These are phyloP conservation scores for Alloteropsis angusta DNA, from an alignment of 202 grass and related monocot genomes.

Conservation along the genomic window DNA sequence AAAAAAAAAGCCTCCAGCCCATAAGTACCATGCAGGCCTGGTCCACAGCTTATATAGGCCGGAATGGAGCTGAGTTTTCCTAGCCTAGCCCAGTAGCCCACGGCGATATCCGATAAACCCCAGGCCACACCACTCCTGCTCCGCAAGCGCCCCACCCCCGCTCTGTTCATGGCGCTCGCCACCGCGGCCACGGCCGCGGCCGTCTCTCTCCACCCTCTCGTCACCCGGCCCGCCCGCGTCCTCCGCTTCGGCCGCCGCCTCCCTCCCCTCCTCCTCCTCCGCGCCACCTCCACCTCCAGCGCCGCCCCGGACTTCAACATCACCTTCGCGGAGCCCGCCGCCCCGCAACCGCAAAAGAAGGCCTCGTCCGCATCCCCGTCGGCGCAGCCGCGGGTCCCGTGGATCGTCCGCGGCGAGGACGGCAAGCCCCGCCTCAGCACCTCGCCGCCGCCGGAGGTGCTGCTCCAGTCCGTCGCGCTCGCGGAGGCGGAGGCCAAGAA, in stretches of 20 bases:
- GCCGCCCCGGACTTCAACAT: constrained; percentile 53
- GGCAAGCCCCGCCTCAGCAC: constrained; percentile 47
- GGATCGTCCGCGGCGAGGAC: constrained; percentile 54
- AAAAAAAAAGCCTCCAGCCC: background rate
- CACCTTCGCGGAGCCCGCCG: constrained; percentile 44
- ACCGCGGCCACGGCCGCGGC: constrained; percentile 30
- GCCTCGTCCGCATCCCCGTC: constrained; percentile 18
- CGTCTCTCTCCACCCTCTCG: constrained; percentile 33
- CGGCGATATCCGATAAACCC: too few relatives aligned
- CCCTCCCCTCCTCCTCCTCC: constrained; percentile 36
- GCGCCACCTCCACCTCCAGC: constrained; percentile 29
- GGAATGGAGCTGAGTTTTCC: too few relatives aligned
- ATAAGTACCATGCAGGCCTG: background rate
- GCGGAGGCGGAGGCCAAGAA: constrained; percentile 49
- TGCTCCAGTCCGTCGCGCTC: constrained; percentile 48
- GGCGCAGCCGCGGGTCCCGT: constrained; percentile 45
- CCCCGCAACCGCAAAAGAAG: constrained; percentile 39
- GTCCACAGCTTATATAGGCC: too few relatives aligned
- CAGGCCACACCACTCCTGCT: background rate
- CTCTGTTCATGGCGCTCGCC: constrained; percentile 21
- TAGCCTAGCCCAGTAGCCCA: background rate
- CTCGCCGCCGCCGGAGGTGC: constrained; percentile 40
- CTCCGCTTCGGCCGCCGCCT: constrained; percentile 26
- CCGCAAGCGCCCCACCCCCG: background rate
- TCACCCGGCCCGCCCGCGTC: constrained; percentile 25